A percentile compares a stretch with the other conserved stretches of the same genome.
These are phyloP conservation scores for Solanum chmielewskii DNA, from an alignment of 257 asterid genomes.

Conservation along the genomic window DNA sequence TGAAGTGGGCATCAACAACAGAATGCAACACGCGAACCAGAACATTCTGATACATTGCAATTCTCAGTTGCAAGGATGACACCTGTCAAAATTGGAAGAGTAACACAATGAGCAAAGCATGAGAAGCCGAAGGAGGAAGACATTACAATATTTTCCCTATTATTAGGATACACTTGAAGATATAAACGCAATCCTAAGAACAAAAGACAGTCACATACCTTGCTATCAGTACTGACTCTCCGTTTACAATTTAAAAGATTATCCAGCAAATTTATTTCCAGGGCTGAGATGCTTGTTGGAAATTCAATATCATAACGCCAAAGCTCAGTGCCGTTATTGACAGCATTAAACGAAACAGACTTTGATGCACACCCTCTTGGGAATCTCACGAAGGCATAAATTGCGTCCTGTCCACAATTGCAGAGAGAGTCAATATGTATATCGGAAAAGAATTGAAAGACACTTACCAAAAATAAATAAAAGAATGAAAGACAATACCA, in stretches of 20 bases:
- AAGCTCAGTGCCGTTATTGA: conserved; percentile 13
- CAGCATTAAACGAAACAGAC: conserved; percentile 21
- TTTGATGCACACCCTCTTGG: conserved; percentile 52
- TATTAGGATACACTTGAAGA: neutral
- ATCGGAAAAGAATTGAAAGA: neutral
- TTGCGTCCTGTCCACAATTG: conserved; percentile 23
- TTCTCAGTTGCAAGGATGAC: conserved; percentile 36
- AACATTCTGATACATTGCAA: conserved; percentile 47
- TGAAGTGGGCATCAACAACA: conserved; percentile 45
- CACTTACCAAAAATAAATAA: neutral
- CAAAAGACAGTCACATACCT: conserved; percentile 23
- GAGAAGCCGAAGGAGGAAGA: neutral
- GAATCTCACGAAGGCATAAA: conserved; percentile 59
- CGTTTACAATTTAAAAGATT: conserved; percentile 14
- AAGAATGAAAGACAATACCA: conserved; percentile 22
- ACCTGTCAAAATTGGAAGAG: conserved; percentile 11
- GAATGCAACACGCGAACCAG: conserved; percentile 46
- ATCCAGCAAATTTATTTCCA: conserved; percentile 39
- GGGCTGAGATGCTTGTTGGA: conserved; percentile 30
- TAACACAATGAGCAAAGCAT: neutral
- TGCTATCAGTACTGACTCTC: conserved; percentile 12
- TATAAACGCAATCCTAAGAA: neutral
- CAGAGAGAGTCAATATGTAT: neutral
- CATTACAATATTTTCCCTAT: neutral
- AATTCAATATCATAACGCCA: conserved; percentile 28